phyloP scores from a whole-genome alignment of 2,329 filamentous ascomycete species.

The Fusarium buharicum region DNA sequence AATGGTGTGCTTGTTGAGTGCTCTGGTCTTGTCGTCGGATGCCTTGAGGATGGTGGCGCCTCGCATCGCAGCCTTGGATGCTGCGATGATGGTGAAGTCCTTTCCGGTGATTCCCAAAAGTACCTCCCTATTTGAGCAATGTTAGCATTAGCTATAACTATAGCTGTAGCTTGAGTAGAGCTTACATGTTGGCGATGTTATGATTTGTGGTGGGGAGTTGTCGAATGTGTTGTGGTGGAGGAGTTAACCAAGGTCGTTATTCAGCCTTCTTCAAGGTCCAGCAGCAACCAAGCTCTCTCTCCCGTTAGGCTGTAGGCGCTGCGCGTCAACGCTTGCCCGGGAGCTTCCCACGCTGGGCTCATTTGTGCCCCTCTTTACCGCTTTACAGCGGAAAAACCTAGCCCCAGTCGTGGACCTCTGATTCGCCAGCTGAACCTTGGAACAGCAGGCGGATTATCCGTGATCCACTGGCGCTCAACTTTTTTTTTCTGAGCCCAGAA shows the following conservation, averaged over 20 bases:
- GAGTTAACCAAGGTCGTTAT: constrained; percentile 35
- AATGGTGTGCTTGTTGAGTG: constrained; percentile 91
- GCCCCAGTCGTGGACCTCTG: constrained; percentile 29
- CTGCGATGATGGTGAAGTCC: constrained; percentile 97
- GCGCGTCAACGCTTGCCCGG: constrained; percentile 49
- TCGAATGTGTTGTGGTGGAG: constrained; percentile 32
- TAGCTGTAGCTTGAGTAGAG: constrained; percentile 24
- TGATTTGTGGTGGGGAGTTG: constrained; percentile 25
- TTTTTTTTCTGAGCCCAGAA: constrained; percentile 51
- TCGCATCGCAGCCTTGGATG: constrained; percentile 98
- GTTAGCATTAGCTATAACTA: constrained; percentile 27
- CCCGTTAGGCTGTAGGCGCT: constrained; percentile 53
- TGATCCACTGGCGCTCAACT: constrained; percentile 48
- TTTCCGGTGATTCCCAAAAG: constrained; percentile 98
- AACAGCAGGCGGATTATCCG: constrained; percentile 35
- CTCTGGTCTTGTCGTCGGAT: constrained; percentile 94
- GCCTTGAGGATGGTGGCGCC: constrained; percentile 96
- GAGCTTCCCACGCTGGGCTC: constrained; percentile 35
- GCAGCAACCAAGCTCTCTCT: constrained; percentile 44
- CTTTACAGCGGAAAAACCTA: constrained; percentile 49
- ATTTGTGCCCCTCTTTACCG: constrained; percentile 51
- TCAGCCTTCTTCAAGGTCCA: constrained; percentile 41
- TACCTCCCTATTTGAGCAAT: constrained; percentile 78
- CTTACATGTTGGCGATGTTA: constrained; percentile 43
- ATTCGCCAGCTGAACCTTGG: constrained; percentile 38